Base-by-base conservation (phyloP, 192 early-diverging fungal genomes). In the Lobosporangium transversale region DNA sequence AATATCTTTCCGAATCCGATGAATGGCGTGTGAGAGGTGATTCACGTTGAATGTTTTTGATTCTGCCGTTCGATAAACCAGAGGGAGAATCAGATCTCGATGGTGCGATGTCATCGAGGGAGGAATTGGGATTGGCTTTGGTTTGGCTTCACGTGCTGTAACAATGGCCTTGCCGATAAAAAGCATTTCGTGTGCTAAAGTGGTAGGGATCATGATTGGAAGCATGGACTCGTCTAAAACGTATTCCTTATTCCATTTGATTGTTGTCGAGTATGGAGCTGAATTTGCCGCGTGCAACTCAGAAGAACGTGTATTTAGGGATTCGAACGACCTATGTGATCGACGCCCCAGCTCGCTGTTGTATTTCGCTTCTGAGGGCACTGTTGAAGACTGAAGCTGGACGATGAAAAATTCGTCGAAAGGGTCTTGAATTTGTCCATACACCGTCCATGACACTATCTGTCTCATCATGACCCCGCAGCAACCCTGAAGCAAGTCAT, bases 111-210 rank as follows among this genome's bases (percentile, higher is more conserved):
- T 54, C 58, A 64, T 62, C 37, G 68, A 58, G 35, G 45, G 47
- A 7, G 52, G 69, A 50, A 71, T 59, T 24, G 68, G 63, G 27
- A 55, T 66, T 20, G 82, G 66, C 24, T 55, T 70, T 30, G 55
- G 74, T 51, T 73, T 75, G 47, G 80, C 69, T 58, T 85, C 48
- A 18, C 51, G 61, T 9, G 87, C 85, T 8, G 86, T 90, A 1
- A 82, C 80, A 27, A 90, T 80, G 0, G 89, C 85, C 68, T 88
- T 90, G 3, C 91, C 91, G 32, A 90, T 81, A 79, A 91, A 93
- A 18, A 91, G 66, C 62, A 93, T 85, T 18, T 82, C 84, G 31
- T 89, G 67, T 2, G 85, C 89, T n/a, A 90, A 37, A 0, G 55
- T 32, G 0, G 32, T 35, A 20, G 88, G 83, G 44, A 93, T 81